These are phyloP conservation scores for Fusarium pseudocircinatum DNA, from an alignment of 2,329 filamentous ascomycete species.

Conservation along the genomic window DNA sequence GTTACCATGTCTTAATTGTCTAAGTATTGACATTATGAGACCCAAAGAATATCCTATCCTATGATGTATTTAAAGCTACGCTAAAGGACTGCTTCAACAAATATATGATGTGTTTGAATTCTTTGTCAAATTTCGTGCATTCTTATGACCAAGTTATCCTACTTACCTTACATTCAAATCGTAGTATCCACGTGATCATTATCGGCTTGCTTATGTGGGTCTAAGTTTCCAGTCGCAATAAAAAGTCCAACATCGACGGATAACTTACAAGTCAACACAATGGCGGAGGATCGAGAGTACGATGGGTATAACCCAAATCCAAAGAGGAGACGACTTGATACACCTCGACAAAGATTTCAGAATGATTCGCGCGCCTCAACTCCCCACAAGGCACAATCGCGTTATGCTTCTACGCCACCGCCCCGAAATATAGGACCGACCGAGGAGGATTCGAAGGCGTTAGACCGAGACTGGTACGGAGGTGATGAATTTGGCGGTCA, in stretches of 20 bases:
- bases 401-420: constrained; percentile 54
- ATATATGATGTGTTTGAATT: background rate
- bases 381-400: constrained; percentile 47
- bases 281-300: constrained; percentile 51
- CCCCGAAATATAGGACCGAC: constrained; percentile 60
- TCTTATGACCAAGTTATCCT: background rate
- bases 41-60: background rate
- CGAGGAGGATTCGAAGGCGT: constrained; percentile 75
- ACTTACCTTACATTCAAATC: background rate
- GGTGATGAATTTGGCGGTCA: constrained; percentile 85
- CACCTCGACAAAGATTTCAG: constrained; percentile 43
- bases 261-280: constrained; percentile 27
- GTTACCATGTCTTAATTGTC: background rate
- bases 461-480: constrained; percentile 94
- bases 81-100: background rate
- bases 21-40: background rate
- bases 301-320: constrained; percentile 53
- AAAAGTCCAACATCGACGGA: background rate
- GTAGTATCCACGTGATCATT: background rate
- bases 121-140: background rate
- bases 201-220: background rate
- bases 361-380: constrained; percentile 49
- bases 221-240: background rate
- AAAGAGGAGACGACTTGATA: constrained; percentile 51
- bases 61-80: no score